Conservation (phyloP, 2,329 filamentous ascomycete species). For the Colletotrichum truncatum region DNA sequence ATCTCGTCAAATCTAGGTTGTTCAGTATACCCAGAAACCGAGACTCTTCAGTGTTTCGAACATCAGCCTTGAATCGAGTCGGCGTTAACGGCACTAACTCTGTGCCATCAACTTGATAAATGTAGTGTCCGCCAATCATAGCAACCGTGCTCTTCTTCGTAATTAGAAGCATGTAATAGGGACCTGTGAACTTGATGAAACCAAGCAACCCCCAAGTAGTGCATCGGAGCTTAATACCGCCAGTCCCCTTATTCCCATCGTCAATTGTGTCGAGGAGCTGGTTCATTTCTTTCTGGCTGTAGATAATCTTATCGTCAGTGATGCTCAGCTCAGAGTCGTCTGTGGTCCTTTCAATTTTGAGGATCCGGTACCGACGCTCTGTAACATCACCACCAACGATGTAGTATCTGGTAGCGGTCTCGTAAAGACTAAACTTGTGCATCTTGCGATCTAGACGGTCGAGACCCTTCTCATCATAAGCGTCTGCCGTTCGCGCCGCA, state of each 20-base stretch:
- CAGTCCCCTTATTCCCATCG: conserved; percentile 90
- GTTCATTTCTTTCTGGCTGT: conserved; percentile 91
- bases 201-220: conserved; percentile 94
- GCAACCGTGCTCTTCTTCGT: conserved; percentile 96
- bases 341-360: conserved; percentile 93
- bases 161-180: conserved; percentile 96
- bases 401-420: conserved; percentile 93
- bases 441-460: conserved; percentile 69
- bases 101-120: conserved; percentile 95
- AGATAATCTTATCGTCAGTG: conserved; percentile 94
- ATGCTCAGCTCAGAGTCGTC: conserved; percentile 79
- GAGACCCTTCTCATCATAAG: conserved; percentile 42
- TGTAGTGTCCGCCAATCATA: conserved; percentile 94
- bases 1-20: conserved; percentile 88
- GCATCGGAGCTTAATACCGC: conserved; percentile 88
- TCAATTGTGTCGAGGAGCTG: conserved; percentile 94
- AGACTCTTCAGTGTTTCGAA: conserved; percentile 84
- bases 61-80: conserved; percentile 78
- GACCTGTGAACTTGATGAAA: conserved; percentile 94
- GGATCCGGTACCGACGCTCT: conserved; percentile 86
- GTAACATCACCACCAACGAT: conserved; percentile 92
- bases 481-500: conserved; percentile 39
- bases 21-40: conserved; percentile 89
- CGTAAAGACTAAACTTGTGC: conserved; percentile 98
- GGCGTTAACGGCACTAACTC: conserved; percentile 89